Percentiles rank a stretch among this genome's conserved stretches.
These are phyloP conservation scores for Tylopilus rubrobrunneus DNA, from an alignment of 768 basidiomycete genomes.

Conservation along the genomic window DNA sequence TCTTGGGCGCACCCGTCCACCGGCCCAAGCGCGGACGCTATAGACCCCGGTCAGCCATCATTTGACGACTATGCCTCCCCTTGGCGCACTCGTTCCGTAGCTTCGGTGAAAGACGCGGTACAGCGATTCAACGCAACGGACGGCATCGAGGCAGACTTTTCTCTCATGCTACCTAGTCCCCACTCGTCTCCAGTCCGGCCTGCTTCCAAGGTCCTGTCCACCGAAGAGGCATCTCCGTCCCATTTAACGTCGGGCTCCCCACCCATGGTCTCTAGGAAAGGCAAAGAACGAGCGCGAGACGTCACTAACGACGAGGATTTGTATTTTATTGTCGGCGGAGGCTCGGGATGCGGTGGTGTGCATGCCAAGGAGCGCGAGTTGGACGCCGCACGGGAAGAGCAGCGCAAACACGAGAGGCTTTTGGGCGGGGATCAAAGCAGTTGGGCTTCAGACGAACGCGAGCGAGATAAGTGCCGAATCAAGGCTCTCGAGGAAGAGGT, in stretches of 20 bases:
- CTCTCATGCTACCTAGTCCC: conserved; percentile 48
- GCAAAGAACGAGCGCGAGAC: conserved; percentile 42
- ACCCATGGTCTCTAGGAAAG: conserved; percentile 32
- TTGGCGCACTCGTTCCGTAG: conserved; percentile 31
- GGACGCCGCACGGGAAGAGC: conserved; percentile 49
- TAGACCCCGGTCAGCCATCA: neutral
- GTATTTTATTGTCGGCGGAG: conserved; percentile 33
- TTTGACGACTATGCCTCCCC: conserved; percentile 25
- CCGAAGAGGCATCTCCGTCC: conserved; percentile 13
- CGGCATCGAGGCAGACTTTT: conserved; percentile 45
- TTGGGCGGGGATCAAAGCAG: conserved; percentile 35
- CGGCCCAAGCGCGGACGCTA: neutral
- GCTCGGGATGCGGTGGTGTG: conserved; percentile 45
- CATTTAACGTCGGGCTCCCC: neutral
- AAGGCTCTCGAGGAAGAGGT: conserved; percentile 65
- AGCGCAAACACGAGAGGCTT: conserved; percentile 40
- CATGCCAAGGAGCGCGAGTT: conserved; percentile 64
- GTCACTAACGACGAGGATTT: conserved; percentile 23
- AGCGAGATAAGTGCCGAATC: conserved; percentile 60
- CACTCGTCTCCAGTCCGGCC: conserved; percentile 32
- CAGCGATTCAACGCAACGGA: conserved; percentile 42
- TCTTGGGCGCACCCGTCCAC: conserved; percentile 7
- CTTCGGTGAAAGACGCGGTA: conserved; percentile 49
- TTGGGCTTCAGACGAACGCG: conserved; percentile 38
- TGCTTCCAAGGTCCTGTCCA: conserved; percentile 24